A percentile compares a stretch with the other conserved stretches of the same genome.
Evolutionary conservation across 2,329 filamentous ascomycete genomes (phyloP).

Genomic region (Apiospora aurea): DNA sequence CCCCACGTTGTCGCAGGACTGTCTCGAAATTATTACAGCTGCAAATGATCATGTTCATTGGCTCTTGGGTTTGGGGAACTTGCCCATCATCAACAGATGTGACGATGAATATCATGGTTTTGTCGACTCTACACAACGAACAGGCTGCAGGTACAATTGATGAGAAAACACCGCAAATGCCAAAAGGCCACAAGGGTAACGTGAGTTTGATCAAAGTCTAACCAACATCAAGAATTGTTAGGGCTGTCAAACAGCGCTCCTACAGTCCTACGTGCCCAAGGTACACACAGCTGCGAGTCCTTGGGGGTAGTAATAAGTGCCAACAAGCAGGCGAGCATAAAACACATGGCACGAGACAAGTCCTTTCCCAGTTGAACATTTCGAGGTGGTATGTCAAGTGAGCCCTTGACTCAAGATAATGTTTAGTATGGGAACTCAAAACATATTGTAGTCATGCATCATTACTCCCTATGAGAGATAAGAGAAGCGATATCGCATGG

Average conservation of each 20-base stretch:
- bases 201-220: background rate
- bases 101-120: background rate
- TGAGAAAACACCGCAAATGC: no score
- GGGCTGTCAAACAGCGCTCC: background rate
- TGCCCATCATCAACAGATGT: background rate
- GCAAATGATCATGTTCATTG: background rate
- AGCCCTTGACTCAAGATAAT: constrained; percentile 9
- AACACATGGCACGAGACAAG: background rate
- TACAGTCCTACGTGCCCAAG: background rate
- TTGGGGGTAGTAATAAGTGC: background rate
- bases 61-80: background rate
- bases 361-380: background rate
- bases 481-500: background rate
- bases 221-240: background rate
- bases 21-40: constrained; percentile 9
- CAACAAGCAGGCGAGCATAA: background rate
- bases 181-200: constrained; percentile 6
- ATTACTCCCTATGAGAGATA: background rate
- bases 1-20: constrained; percentile 17
- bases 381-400: background rate
- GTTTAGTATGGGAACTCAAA: background rate
- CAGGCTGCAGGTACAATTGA: background rate
- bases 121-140: no score
- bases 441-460: constrained; percentile 9
- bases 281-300: background rate